Evolutionary conservation across 1,284 basidiomycete genomes (phyloP).

Genomic region (Heterobasidion occidentale): DNA sequence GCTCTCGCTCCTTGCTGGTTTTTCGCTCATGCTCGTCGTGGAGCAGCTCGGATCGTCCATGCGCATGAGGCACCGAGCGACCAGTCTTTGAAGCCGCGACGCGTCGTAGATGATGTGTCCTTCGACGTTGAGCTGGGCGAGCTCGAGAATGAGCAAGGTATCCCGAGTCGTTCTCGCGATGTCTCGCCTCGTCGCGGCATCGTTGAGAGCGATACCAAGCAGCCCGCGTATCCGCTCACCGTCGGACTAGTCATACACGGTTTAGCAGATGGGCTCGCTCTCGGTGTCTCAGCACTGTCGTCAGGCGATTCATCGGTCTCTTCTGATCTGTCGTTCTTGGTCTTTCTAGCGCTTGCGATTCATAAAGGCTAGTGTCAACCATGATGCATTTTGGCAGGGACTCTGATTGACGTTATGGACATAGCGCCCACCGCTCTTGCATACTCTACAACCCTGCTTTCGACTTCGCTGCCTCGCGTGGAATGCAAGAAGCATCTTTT

Average conservation of each 20-base stretch:
- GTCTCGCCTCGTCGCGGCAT: slow-evolving; percentile 1
- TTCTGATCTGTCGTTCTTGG: slow-evolving; percentile 59
- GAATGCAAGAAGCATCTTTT: slow-evolving; percentile 70
- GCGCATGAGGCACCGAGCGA: slow-evolving; percentile 23
- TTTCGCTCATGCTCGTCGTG: slow-evolving; percentile 77
- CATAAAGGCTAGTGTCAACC: slow-evolving; percentile 68
- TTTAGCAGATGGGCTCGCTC: slow-evolving; percentile 83
- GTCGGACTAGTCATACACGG: slow-evolving; percentile 83
- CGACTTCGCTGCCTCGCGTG: slow-evolving; percentile 56
- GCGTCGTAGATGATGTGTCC: slow-evolving; percentile 28
- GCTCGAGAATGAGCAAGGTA: slow-evolving; percentile 30
- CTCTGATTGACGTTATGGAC: slow-evolving; percentile 3
- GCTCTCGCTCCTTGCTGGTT: slow-evolving; percentile 70
- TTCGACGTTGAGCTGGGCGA: slow-evolving; percentile 55
- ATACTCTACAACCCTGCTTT: slow-evolving; percentile 73
- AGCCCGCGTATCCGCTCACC: slow-evolving; percentile 60
- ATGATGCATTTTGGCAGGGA: neutral
- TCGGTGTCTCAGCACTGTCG: slow-evolving; percentile 68
- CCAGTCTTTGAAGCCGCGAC: slow-evolving; percentile 8
- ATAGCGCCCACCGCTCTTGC: slow-evolving; percentile 85
- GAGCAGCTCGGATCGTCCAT: slow-evolving; percentile 54
- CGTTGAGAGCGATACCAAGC: slow-evolving; percentile 8
- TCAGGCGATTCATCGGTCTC: slow-evolving; percentile 17
- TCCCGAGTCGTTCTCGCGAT: neutral
- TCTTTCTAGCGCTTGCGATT: slow-evolving; percentile 82